A percentile compares a stretch with the other conserved stretches of the same genome.
Evolutionary conservation across 768 basidiomycete species (phyloP).

Genomic region (Suillus subalutaceus): DNA sequence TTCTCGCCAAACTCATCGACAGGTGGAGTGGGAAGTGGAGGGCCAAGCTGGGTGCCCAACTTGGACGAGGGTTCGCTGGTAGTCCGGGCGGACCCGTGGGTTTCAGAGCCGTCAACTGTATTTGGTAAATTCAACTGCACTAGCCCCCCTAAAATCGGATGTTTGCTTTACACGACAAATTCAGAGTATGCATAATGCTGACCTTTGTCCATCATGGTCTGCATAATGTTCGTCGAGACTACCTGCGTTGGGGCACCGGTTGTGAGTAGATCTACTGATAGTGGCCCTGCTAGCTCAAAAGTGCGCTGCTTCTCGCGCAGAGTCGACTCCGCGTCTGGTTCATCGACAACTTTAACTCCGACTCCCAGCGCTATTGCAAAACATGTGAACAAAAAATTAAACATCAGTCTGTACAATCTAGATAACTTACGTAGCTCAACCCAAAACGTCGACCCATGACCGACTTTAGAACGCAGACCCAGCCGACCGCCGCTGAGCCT

Average conservation of each 20-base stretch:
- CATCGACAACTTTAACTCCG: conserved; percentile 52
- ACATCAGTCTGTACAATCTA: neutral
- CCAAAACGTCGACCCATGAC: conserved; percentile 87
- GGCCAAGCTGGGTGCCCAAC: conserved; percentile 35
- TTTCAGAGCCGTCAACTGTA: conserved; percentile 30
- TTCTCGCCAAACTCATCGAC: conserved; percentile 8
- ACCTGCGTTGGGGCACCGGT: conserved; percentile 15
- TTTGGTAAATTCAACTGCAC: conserved; percentile 57
- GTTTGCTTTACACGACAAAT: conserved; percentile 4
- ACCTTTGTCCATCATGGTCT: conserved; percentile 71
- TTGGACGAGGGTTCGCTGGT: conserved; percentile 42
- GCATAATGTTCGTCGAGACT: conserved; percentile 47
- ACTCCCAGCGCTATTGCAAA: conserved; percentile 58
- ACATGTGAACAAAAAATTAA: conserved; percentile 13
- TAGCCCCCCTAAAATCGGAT: conserved; percentile 46
- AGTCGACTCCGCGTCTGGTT: conserved; percentile 26
- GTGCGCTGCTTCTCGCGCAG: conserved; percentile 22
- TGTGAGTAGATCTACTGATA: conserved; percentile 29
- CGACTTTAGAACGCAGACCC: conserved; percentile 65
- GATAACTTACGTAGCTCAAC: conserved; percentile 64
- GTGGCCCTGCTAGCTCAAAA: conserved; percentile 27
- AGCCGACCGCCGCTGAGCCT: conserved; percentile 73
- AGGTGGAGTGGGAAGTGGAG: conserved; percentile 20
- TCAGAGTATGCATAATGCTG: conserved; percentile 6
- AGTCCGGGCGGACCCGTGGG: conserved; percentile 43